A percentile compares a stretch with the other conserved stretches of the same genome.
Conservation (phyloP, 257 asterid species). For the Primulina huaijiensis region DNA sequence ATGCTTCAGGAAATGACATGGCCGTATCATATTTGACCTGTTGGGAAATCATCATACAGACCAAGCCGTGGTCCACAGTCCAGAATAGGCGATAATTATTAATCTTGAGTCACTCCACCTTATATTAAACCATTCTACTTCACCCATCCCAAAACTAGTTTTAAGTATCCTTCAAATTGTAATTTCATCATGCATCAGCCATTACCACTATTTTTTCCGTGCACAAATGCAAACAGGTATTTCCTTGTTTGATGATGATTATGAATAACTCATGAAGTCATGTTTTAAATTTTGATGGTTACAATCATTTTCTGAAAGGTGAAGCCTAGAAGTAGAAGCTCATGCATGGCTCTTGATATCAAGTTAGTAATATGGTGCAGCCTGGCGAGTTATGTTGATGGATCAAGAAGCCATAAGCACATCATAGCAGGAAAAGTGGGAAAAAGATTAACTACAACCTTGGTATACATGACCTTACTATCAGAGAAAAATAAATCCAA, state of each 20-base stretch:
- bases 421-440: too few species aligned
- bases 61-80: background rate
- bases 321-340: background rate
- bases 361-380: background rate
- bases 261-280: background rate
- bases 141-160: background rate
- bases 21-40: background rate
- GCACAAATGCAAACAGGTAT: background rate
- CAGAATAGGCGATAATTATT: background rate
- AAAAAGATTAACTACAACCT: too few species aligned
- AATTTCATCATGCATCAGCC: constrained; percentile 16
- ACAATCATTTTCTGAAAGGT: background rate
- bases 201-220: background rate
- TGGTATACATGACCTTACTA: background rate
- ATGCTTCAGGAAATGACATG: background rate
- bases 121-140: background rate
- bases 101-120: background rate
- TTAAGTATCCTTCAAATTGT: background rate
- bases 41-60: background rate
- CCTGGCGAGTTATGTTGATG: background rate
- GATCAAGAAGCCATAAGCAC: constrained; percentile 4
- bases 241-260: background rate
- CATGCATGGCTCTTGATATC: constrained; percentile 9
- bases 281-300: background rate
- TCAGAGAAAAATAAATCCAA: background rate